phyloP scores from a whole-genome alignment of 345 rosid genomes.

The Anastatica hierochuntica region DNA sequence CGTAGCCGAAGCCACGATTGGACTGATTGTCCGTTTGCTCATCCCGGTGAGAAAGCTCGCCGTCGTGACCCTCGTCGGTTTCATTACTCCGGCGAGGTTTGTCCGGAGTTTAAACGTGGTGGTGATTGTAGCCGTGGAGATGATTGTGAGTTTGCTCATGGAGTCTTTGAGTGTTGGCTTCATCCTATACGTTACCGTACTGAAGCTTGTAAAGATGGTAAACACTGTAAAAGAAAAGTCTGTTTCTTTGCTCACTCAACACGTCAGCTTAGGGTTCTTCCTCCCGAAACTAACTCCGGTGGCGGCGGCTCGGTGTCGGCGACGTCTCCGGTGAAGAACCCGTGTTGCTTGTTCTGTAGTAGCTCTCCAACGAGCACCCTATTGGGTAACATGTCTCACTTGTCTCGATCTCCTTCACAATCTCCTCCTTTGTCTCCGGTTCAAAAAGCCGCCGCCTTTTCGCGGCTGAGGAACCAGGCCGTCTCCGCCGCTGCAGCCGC shows the following conservation, averaged over 20 bases:
- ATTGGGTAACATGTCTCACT: background rate
- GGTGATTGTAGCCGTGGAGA: background rate
- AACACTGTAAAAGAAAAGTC: background rate
- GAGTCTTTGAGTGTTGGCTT: background rate
- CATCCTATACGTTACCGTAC: background rate
- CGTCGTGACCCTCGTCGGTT: slow-evolving; percentile 74
- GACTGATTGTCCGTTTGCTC: slow-evolving; percentile 98
- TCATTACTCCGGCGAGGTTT: slow-evolving; percentile 41
- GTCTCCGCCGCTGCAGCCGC: background rate
- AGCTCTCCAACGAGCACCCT: background rate
- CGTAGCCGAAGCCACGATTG: slow-evolving; percentile 96
- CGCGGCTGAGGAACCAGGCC: too few species aligned
- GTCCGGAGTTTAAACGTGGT: background rate
- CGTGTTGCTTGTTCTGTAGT: background rate
- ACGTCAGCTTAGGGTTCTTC: background rate
- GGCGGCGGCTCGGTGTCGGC: background rate
- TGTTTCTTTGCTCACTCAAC: background rate
- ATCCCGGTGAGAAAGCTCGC: slow-evolving; percentile 87
- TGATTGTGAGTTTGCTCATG: background rate
- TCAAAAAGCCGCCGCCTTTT: background rate
- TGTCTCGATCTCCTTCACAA: background rate
- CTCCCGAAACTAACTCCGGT: background rate
- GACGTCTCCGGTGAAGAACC: background rate
- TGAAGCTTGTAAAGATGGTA: background rate
- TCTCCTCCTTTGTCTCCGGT: background rate